These are phyloP conservation scores for Cutaneotrichosporon cyanovorans DNA, from an alignment of 1,284 basidiomycete genomes.

Conservation along the genomic window DNA sequence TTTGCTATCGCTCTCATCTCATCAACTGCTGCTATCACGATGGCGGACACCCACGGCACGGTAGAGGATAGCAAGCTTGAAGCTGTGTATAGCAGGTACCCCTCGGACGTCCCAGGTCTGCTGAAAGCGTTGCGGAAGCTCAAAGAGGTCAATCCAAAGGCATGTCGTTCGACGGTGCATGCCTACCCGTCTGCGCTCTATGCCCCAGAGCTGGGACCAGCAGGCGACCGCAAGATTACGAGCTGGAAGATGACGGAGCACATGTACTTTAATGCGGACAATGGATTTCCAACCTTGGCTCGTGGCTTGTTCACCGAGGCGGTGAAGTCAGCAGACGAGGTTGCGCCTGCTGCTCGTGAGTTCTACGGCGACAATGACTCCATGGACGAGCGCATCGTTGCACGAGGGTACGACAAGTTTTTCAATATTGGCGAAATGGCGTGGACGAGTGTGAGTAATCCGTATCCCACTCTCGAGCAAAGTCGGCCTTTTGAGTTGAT, in stretches of 20 bases:
- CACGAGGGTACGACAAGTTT: slow-evolving; percentile 96
- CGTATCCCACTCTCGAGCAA: not conserved
- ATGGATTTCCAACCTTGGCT: slow-evolving; percentile 84
- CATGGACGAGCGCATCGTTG: slow-evolving; percentile 60
- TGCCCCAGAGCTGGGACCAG: slow-evolving; percentile 10
- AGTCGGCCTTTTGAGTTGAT: no score
- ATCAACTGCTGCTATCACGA: no score
- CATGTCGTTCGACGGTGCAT: slow-evolving; percentile 31
- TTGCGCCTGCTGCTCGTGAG: slow-evolving; percentile 28
- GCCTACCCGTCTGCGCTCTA: slow-evolving; percentile 37
- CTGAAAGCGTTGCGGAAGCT: slow-evolving; percentile 30
- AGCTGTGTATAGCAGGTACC: slow-evolving; percentile 6
- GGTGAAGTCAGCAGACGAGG: slow-evolving; percentile 21
- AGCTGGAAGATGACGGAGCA: slow-evolving; percentile 97
- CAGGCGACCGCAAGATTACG: slow-evolving; percentile 48
- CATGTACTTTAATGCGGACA: slow-evolving; percentile 80
- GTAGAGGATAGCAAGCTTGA: no score
- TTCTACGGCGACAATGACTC: slow-evolving; percentile 5
- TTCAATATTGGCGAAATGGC: slow-evolving; percentile 95
- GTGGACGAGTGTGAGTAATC: slow-evolving; percentile 72
- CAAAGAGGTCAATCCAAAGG: slow-evolving; percentile 30
- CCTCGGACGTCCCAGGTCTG: slow-evolving; percentile 28
- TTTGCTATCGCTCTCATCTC: no score
- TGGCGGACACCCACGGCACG: no score
- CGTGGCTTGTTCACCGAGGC: slow-evolving; percentile 71